Base-by-base conservation (phyloP, 371 early-diverging fungal genomes). In the Mucor racemosus region DNA sequence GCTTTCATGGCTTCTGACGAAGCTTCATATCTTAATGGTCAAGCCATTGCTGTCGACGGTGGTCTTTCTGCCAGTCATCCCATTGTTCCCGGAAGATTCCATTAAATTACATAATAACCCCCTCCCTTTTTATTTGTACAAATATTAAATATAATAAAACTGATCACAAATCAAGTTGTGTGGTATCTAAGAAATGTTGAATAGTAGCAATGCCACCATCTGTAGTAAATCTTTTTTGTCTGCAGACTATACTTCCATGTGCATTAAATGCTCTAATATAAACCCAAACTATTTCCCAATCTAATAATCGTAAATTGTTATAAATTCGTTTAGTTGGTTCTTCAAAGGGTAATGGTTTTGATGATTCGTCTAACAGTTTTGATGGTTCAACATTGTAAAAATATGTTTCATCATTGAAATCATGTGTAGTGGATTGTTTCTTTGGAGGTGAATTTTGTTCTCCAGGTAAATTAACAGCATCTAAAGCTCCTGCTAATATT, bases 241-340 rank as follows among this genome's bases (percentile, higher is more conserved):
- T 60, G 41, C 81, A 79, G 5, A 90, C 72, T 42, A 90, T 89
- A 6, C 84, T 78, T 10, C 84, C 91, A 66, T 90, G 91, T 0
- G 87, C 78, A 71, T 88, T 84, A 6, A 80, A 60, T 38, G 62
- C 71, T 31, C 68, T 69, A 31, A 84, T 77, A 60, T 74, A 75
- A 0, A 88, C 84, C 56, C 80, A 74, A 5, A 80, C 65, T 34
- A 78, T 74, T 15, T 80, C 69, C 89, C 89, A 90, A 1, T 66
- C 50, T 9, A 90, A 67, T 21, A 61, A 60, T 17, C 73, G 74
- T n/a, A 90, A 46, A 36, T 79, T 60, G 35, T 60, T 46, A 13
- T 78, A 66, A 13, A 74, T 74, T 21, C 58, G 65, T 11, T n/a
- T 15, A 9, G 73, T 75, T 3, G 57, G 55, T 14, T 58, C 53